Percentiles rank a stretch among this genome's conserved stretches.
Evolutionary conservation across 139 green algal genomes (phyloP).

Genomic region (Chlorella sp.): DNA sequence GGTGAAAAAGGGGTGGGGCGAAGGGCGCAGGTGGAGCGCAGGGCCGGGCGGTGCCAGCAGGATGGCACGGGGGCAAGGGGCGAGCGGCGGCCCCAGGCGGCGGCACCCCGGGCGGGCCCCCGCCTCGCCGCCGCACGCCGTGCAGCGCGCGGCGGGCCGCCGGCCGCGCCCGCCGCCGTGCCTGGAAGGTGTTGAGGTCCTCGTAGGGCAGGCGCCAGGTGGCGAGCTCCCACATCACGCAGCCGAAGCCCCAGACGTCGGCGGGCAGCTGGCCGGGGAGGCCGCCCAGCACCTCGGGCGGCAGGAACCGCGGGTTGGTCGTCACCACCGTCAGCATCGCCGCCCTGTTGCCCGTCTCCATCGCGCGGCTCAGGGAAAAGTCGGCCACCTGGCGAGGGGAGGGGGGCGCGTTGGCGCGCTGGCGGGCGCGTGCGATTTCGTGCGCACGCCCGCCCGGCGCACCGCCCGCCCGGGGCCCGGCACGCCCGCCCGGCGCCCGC

Average conservation of each 20-base stretch:
- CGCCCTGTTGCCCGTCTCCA: conserved; percentile 19
- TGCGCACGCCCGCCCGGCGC: too few species aligned
- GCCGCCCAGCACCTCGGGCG: conserved; percentile 54
- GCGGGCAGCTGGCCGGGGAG: conserved; percentile 31
- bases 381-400: conserved; percentile 27
- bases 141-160: too few species aligned
- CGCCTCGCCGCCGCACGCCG: neutral
- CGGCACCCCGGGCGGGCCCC: neutral
- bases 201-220: conserved; percentile 59
- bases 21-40: neutral
- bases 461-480: too few species aligned
- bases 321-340: conserved; percentile 38
- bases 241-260: conserved; percentile 63
- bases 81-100: neutral
- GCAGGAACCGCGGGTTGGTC: conserved; percentile 59
- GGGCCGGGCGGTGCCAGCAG: neutral
- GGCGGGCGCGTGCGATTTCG: neutral
- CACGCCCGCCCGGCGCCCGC: too few species aligned
- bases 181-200: conserved; percentile 49
- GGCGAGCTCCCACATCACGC: conserved; percentile 62
- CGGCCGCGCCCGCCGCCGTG: too few species aligned
- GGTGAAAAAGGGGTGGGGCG: neutral
- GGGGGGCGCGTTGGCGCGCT: neutral
- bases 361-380: conserved; percentile 56
- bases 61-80: neutral